Evolutionary conservation across 306 rosid genomes (phyloP).

Genomic region (Dicorynia guianensis): DNA sequence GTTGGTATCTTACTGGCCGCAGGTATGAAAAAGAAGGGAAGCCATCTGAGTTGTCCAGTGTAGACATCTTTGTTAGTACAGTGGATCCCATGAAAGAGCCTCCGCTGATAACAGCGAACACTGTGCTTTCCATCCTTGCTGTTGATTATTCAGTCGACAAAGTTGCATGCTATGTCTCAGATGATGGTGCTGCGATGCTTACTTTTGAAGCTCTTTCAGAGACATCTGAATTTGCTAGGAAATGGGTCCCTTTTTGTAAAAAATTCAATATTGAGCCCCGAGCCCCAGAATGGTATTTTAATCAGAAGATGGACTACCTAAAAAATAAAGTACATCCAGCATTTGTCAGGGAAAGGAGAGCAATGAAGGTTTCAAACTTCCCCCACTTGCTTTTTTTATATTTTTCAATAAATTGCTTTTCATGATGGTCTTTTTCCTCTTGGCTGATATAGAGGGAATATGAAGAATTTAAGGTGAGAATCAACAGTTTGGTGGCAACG

Average conservation of each 20-base stretch:
- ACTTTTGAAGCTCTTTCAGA: constrained; percentile 98
- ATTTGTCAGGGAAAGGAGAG: constrained; percentile 95
- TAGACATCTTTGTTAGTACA: constrained; percentile 94
- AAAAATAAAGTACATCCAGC: constrained; percentile 91
- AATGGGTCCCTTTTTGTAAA: constrained; percentile 91
- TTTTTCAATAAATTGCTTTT: neutral
- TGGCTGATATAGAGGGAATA: constrained; percentile 76
- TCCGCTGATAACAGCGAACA: constrained; percentile 92
- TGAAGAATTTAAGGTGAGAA: constrained; percentile 90
- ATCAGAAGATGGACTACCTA: constrained; percentile 86
- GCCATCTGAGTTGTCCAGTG: constrained; percentile 74
- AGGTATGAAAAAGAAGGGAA: constrained; percentile 99
- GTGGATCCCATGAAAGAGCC: constrained; percentile 98
- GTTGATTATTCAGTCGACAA: constrained; percentile 96
- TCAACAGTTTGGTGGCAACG: constrained; percentile 87
- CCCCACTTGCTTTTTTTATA: neutral
- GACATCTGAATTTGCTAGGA: constrained; percentile 92
- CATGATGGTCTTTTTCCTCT: neutral
- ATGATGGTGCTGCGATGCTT: constrained; percentile 99
- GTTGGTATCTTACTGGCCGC: constrained; percentile 42
- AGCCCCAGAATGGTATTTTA: constrained; percentile 96
- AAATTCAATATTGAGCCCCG: constrained; percentile 87
- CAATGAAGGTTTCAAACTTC: constrained; percentile 78
- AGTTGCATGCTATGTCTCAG: constrained; percentile 97
- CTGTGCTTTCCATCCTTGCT: constrained; percentile 90